A percentile compares a stretch with the other conserved stretches of the same genome.
phyloP scores from a whole-genome alignment of 2,329 filamentous ascomycete species.

The Phyllosticta capitalensis region DNA sequence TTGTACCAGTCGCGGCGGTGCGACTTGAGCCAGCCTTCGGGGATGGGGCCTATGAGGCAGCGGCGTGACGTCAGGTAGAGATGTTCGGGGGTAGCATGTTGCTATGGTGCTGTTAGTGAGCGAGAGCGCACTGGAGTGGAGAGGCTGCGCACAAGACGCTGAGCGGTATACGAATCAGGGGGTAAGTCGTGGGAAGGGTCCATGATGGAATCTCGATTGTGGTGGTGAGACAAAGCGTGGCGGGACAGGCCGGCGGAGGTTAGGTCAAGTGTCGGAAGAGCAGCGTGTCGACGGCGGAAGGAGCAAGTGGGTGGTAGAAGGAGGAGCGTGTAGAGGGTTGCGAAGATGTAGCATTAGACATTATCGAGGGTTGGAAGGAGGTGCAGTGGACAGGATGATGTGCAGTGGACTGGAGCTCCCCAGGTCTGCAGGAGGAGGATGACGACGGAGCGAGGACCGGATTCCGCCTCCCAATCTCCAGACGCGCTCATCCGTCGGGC shows the following conservation, averaged over 20 bases:
- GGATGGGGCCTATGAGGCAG: slow-evolving; percentile 57
- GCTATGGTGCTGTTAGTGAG: slow-evolving; percentile 27
- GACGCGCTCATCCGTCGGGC: neutral
- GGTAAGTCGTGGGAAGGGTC: neutral
- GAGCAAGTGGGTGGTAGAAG: neutral
- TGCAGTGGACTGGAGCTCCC: neutral
- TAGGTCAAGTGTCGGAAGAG: neutral
- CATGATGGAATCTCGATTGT: neutral
- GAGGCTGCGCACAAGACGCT: slow-evolving; percentile 37
- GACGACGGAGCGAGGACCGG: neutral
- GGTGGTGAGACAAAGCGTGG: slow-evolving; percentile 3
- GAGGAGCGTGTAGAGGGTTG: neutral
- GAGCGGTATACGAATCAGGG: slow-evolving; percentile 44
- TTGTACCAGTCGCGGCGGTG: slow-evolving; percentile 56
- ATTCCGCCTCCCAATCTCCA: neutral
- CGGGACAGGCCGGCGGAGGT: neutral
- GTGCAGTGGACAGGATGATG: neutral
- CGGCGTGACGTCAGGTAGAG: slow-evolving; percentile 52
- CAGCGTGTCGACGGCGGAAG: neutral
- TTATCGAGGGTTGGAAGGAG: neutral
- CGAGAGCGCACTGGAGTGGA: neutral
- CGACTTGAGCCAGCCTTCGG: slow-evolving; percentile 54
- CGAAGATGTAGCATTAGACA: neutral
- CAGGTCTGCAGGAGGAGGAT: neutral
- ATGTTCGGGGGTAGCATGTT: slow-evolving; percentile 53